Evolutionary conservation across 2,329 filamentous ascomycete genomes (phyloP), one percentile per base, ranked within the genome.

Genomic region (Trichoderma asperellum): DNA sequence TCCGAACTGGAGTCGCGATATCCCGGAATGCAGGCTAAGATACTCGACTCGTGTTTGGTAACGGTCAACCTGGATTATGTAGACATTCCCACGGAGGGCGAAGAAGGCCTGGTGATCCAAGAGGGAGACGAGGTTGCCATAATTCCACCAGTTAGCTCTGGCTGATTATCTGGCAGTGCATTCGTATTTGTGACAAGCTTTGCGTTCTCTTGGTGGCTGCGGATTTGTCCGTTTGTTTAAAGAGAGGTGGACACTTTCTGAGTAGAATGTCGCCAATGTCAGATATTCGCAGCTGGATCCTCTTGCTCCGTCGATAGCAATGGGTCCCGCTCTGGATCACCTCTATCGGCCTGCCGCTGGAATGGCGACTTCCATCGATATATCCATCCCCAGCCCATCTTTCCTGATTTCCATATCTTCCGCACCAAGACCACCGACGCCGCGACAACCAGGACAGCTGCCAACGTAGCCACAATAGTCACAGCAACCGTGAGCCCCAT

Each of bases 71-170:
- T 95, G 66, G 87, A 92, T 70, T 96, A 96, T 81, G 89, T 95
- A 76, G 91, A 96, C 76, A 74, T 93, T 12, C 83, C 86, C 12
- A 83, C 83, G 52, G 80, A 80, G 37, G 79, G 79, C 21, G 64
- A 55, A 43, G 65, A 56, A 7, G 53, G 68, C 18, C 73, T 83
- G 32, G 77, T 87, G 68, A 91, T 96, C 69, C 81, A 88, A 63
- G 88, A 88, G 71, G 92, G 90, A 34, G 93, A 96, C 76, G 93
- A 96, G 81, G 92, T 96, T 68, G 93, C 91, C 53, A 91, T 96
- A 43, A 95, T 96, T 69, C 93, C 93, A 40, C 93, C 93, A 11
- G 93, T 96, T 73, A 96, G 93, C 83, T 94, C 93, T 47, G 93
- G 93, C 5, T 96, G 79, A 85, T 69, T 32, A 29, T 10, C 18